These are phyloP conservation scores for Scleroderma citrinum DNA, from an alignment of 768 basidiomycete genomes.

Conservation along the genomic window DNA sequence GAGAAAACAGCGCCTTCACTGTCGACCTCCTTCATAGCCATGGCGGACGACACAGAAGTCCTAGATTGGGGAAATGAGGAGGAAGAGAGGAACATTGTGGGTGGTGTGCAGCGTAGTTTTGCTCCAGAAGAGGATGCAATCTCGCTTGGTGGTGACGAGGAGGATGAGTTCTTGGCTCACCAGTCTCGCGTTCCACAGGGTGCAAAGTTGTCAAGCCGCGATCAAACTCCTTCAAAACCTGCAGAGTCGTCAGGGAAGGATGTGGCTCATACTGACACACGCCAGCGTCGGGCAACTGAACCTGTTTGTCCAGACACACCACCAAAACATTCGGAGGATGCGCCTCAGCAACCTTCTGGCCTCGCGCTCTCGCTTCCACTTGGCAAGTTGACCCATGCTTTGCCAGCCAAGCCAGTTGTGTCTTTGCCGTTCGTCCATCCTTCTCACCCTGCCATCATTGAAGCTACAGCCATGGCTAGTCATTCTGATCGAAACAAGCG, in stretches of 20 bases:
- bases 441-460: constrained; percentile 53
- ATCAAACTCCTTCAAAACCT: constrained; percentile 15
- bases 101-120: constrained; percentile 32
- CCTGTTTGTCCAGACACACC: constrained; percentile 8
- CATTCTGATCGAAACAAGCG: constrained; percentile 40
- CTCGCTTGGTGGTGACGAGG: constrained; percentile 69
- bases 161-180: constrained; percentile 51
- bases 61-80: constrained; percentile 66
- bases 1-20: constrained; percentile 13
- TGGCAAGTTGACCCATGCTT: constrained; percentile 53
- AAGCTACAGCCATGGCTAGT: constrained; percentile 57
- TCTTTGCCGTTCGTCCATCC: constrained; percentile 48
- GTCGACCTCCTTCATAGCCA: constrained; percentile 21
- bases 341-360: constrained; percentile 18
- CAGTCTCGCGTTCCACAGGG: constrained; percentile 32
- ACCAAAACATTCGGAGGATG: constrained; percentile 6
- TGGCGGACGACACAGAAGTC: constrained; percentile 64
- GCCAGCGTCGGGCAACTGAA: neutral
- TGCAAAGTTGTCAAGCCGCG: constrained; percentile 2
- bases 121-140: constrained; percentile 50
- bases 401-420: constrained; percentile 60
- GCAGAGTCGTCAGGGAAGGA: constrained; percentile 9
- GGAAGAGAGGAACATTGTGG: constrained; percentile 39
- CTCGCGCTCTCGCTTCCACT: constrained; percentile 21
- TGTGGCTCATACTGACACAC: constrained; percentile 6